phyloP scores from a whole-genome alignment of 75 land plant genomes.

The Pseudotsuga menziesii region DNA sequence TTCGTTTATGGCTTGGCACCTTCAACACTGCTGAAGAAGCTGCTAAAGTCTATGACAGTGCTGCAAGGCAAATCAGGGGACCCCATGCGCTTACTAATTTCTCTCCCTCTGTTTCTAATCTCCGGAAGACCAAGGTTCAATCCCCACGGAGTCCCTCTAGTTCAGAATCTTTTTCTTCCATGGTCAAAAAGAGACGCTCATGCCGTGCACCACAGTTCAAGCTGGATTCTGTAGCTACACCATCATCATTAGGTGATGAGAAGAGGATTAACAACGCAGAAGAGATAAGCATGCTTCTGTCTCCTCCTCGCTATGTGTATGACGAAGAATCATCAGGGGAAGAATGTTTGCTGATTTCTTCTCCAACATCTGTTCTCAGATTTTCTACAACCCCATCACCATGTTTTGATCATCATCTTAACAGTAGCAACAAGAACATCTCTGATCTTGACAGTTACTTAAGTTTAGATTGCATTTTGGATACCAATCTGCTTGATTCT shows the following conservation, averaged over 20 bases:
- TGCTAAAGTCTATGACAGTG: constrained; percentile 12
- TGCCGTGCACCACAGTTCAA: too few species aligned
- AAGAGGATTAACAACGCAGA: too few species aligned
- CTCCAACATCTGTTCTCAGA: constrained; percentile 9
- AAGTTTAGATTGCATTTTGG: background rate
- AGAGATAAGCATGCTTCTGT: too few species aligned
- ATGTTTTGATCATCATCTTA: background rate
- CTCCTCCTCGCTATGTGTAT: background rate
- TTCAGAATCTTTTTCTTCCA: too few species aligned
- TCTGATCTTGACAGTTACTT: background rate
- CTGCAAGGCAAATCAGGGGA: constrained; percentile 10
- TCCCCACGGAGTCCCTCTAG: too few species aligned
- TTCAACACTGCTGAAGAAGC: constrained; percentile 14
- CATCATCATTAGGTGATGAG: too few species aligned
- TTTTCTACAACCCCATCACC: background rate
- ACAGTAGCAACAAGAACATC: background rate
- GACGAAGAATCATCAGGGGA: constrained; percentile 9
- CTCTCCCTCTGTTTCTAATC: background rate
- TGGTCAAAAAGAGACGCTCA: too few species aligned
- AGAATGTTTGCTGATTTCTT: background rate
- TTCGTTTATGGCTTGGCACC: constrained; percentile 11
- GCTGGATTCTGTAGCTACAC: too few species aligned
- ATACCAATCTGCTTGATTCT: background rate
- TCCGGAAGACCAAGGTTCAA: too few species aligned
- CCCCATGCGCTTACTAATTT: constrained; percentile 7